Evolutionary conservation across 2,329 filamentous ascomycete species (phyloP).

Genomic region (Neonectria magnoliae): DNA sequence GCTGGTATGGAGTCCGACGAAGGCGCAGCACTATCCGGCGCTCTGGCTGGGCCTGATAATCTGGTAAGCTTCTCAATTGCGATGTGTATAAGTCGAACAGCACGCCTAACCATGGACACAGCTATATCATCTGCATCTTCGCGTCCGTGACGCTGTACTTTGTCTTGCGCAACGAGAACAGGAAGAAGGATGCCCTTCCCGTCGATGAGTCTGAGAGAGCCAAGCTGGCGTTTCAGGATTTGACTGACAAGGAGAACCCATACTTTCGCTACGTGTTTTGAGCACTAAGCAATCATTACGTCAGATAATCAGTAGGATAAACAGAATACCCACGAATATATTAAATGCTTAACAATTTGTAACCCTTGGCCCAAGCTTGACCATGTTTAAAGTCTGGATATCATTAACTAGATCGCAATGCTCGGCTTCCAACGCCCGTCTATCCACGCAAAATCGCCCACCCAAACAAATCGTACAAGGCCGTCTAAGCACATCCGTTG

Average conservation of each 20-base stretch:
- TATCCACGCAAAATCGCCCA: constrained; percentile 17
- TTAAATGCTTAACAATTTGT: background rate
- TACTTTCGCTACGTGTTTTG: constrained; percentile 69
- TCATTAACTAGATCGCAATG: background rate
- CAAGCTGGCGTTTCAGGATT: constrained; percentile 72
- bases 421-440: constrained; percentile 33
- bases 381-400: background rate
- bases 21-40: constrained; percentile 73
- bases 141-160: constrained; percentile 66
- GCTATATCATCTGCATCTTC: constrained; percentile 74
- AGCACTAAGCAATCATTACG: background rate
- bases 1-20: constrained; percentile 73
- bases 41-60: constrained; percentile 76
- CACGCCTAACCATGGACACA: constrained; percentile 42
- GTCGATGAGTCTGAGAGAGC: constrained; percentile 70
- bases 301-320: background rate
- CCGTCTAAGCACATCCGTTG: background rate
- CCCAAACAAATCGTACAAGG: constrained; percentile 7
- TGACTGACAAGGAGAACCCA: constrained; percentile 75
- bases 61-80: constrained; percentile 50
- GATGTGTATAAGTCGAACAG: rapidly evolving
- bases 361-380: no score
- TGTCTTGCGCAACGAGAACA: constrained; percentile 69
- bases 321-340: background rate
- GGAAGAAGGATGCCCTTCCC: constrained; percentile 55